phyloP scores from a whole-genome alignment of 768 basidiomycete genomes.

The Floccularia luteovirens region DNA sequence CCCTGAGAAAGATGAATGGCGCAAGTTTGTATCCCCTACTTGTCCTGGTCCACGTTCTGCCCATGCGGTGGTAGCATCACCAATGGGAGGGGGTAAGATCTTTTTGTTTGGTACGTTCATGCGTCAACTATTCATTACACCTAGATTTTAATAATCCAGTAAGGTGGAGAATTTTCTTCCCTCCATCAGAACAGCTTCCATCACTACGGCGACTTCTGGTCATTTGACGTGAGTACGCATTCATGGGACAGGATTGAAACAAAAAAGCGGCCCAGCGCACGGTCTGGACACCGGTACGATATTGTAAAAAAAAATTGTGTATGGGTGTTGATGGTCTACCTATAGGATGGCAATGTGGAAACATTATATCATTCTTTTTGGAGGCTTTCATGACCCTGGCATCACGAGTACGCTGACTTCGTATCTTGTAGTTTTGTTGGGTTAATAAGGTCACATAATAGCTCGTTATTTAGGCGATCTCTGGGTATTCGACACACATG shows the following conservation, averaged over 20 bases:
- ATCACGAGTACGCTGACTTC: slow-evolving; percentile 52
- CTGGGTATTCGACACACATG: slow-evolving; percentile 82
- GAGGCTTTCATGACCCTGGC: slow-evolving; percentile 87
- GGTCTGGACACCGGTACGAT: slow-evolving; percentile 74
- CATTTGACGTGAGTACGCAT: slow-evolving; percentile 72
- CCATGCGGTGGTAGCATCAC: slow-evolving; percentile 70
- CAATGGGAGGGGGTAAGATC: slow-evolving; percentile 78
- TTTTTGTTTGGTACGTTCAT: slow-evolving; percentile 62
- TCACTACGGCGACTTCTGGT: slow-evolving; percentile 88
- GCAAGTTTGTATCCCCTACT: slow-evolving; percentile 74
- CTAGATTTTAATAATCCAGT: neutral
- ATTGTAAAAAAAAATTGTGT: slow-evolving; percentile 1
- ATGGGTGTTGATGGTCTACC: neutral
- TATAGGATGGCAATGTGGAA: slow-evolving; percentile 88
- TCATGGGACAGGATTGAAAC: slow-evolving; percentile 88
- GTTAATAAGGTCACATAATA: slow-evolving; percentile 14
- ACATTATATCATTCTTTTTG: slow-evolving; percentile 79
- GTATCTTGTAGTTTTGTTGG: neutral
- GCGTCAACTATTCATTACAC: neutral
- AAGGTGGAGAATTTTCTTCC: slow-evolving; percentile 84
- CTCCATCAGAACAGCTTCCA: slow-evolving; percentile 79
- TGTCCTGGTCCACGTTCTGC: slow-evolving; percentile 87
- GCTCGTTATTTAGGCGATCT: slow-evolving; percentile 79
- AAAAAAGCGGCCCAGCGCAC: slow-evolving; percentile 68
- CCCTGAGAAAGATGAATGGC: slow-evolving; percentile 91